Conservation (phyloP, 164 flowering plant species). For the Cinnamomum micranthum region DNA sequence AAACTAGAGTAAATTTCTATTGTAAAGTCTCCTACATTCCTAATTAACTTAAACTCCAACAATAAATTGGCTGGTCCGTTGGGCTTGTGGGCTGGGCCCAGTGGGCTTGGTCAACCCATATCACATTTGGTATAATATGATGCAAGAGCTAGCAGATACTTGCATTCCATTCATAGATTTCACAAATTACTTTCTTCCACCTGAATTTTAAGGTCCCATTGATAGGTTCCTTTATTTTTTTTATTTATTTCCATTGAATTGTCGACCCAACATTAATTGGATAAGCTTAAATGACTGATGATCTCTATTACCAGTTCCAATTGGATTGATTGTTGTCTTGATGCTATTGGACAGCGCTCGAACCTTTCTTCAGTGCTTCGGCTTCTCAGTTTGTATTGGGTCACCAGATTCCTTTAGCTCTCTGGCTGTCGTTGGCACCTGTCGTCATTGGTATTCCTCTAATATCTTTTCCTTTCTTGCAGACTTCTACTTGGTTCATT, state of each 20-base stretch:
- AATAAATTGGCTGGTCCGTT: too few relatives aligned
- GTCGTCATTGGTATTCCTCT: conserved; percentile 47
- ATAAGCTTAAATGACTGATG: neutral
- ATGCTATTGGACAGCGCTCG: conserved; percentile 39
- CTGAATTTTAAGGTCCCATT: neutral
- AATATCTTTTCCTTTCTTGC: neutral
- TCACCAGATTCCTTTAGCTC: conserved; percentile 50
- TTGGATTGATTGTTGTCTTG: conserved; percentile 7
- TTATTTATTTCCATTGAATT: neutral
- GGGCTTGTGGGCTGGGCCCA: too few relatives aligned
- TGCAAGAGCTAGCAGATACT: neutral
- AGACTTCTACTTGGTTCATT: neutral
- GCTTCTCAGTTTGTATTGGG: conserved; percentile 67
- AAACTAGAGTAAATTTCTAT: too few relatives aligned
- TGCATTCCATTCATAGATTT: neutral
- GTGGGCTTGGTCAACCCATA: neutral
- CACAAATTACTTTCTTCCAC: neutral
- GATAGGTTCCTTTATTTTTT: neutral
- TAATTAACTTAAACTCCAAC: too few relatives aligned
- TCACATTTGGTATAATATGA: neutral
- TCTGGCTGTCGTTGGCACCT: conserved; percentile 64
- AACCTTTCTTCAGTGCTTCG: conserved; percentile 65
- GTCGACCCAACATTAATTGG: neutral
- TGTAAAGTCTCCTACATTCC: too few relatives aligned
- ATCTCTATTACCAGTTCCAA: neutral